Percentiles rank a stretch among this genome's conserved stretches.
These are phyloP conservation scores for Xylaria curta DNA, from an alignment of 495 filamentous ascomycete species.

Conservation along the genomic window DNA sequence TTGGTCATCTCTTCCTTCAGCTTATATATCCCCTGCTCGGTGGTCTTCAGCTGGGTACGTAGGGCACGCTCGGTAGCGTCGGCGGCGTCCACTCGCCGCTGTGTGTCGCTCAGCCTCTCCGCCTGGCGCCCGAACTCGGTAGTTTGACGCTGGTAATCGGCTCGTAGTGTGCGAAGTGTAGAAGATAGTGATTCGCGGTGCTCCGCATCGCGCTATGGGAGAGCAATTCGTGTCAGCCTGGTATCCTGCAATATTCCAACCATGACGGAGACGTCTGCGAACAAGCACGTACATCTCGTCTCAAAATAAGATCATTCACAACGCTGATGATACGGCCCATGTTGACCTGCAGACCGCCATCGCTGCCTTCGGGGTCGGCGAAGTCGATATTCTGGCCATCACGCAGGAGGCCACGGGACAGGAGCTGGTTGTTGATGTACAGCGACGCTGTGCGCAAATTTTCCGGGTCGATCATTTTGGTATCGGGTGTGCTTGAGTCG, in stretches of 20 bases:
- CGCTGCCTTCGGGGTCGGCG: constrained; percentile 70
- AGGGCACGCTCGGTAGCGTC: constrained; percentile 75
- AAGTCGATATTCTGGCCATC: constrained; percentile 88
- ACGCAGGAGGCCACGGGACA: constrained; percentile 85
- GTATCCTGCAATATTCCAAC: not conserved
- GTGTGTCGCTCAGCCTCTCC: constrained; percentile 72
- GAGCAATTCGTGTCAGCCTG: constrained; percentile 24
- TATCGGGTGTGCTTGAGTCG: not conserved
- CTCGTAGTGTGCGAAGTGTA: constrained; percentile 76
- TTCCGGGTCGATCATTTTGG: constrained; percentile 71
- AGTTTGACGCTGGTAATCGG: constrained; percentile 71
- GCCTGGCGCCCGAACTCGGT: constrained; percentile 65
- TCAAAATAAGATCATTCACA: constrained; percentile 85
- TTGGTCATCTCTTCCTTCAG: constrained; percentile 82
- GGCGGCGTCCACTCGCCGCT: constrained; percentile 74
- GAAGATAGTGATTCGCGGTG: constrained; percentile 80
- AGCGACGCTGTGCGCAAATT: constrained; percentile 86
- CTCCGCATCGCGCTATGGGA: constrained; percentile 78
- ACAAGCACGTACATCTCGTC: constrained; percentile 72
- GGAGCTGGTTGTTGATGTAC: constrained; percentile 95
- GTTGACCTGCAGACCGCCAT: constrained; percentile 68
- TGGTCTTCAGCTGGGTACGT: constrained; percentile 68
- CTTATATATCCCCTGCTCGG: constrained; percentile 70
- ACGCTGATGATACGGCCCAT: constrained; percentile 90
- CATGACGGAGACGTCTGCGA: not conserved